These are phyloP conservation scores for Lactarius vividus DNA, from an alignment of 768 basidiomycete genomes.

Conservation along the genomic window DNA sequence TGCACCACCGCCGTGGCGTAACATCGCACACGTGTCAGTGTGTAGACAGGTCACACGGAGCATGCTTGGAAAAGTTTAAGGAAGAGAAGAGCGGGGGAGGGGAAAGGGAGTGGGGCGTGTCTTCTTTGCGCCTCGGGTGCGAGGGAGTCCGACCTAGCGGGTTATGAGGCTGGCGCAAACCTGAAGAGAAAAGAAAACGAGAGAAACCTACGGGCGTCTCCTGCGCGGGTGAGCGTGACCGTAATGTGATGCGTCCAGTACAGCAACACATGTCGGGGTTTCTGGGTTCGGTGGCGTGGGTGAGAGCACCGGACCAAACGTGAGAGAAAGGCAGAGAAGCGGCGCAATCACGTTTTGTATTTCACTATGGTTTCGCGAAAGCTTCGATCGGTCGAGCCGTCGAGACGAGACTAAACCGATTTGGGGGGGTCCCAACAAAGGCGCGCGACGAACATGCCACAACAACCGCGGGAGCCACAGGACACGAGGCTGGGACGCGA, in stretches of 20 bases:
- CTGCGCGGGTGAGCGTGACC: background rate
- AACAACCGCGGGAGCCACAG: background rate
- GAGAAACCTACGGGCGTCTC: background rate
- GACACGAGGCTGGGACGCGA: background rate
- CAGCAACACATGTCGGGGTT: conserved; percentile 1
- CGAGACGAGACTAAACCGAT: conserved; percentile 12
- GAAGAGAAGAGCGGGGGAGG: background rate
- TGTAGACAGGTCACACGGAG: background rate
- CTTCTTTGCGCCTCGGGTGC: background rate
- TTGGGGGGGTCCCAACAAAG: background rate
- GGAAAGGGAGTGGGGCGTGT: background rate
- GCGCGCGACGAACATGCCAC: background rate
- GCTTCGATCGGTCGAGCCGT: conserved; percentile 14
- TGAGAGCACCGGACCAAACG: conserved; percentile 4
- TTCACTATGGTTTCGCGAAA: background rate
- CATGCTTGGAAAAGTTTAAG: background rate
- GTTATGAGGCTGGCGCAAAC: background rate
- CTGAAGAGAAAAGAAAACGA: too few relatives aligned
- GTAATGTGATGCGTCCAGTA: background rate
- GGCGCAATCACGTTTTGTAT: conserved; percentile 2
- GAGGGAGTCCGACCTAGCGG: background rate
- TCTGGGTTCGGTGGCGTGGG: background rate
- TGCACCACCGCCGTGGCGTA: conserved; percentile 8
- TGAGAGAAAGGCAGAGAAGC: background rate
- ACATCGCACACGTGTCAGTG: conserved; percentile 14